Percentiles rank a stretch among this genome's conserved stretches.
Evolutionary conservation across 2,329 filamentous ascomycete species (phyloP).

Genomic region (Penicillium expansum): DNA sequence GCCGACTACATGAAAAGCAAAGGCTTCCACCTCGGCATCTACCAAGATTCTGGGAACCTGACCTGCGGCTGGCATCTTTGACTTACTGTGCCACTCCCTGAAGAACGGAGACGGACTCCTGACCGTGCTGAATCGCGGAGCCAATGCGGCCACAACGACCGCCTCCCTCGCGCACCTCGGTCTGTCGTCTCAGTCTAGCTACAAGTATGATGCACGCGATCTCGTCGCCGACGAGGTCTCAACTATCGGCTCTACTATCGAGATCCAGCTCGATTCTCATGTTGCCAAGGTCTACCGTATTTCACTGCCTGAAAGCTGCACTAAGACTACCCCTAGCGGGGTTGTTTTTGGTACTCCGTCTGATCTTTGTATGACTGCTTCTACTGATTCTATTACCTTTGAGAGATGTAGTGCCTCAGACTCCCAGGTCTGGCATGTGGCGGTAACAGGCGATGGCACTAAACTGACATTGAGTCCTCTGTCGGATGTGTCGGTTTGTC

Average conservation of each 20-base stretch:
- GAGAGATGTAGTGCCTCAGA: slow-evolving; percentile 39
- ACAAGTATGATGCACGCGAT: slow-evolving; percentile 39
- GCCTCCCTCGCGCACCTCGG: slow-evolving; percentile 41
- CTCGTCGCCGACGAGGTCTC: slow-evolving; percentile 43
- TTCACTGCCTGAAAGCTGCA: slow-evolving; percentile 28
- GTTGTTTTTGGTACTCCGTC: slow-evolving; percentile 52
- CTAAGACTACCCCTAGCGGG: slow-evolving; percentile 44
- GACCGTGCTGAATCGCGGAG: slow-evolving; percentile 48
- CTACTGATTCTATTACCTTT: slow-evolving; percentile 31
- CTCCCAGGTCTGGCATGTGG: slow-evolving; percentile 44
- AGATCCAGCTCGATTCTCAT: slow-evolving; percentile 36
- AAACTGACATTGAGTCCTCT: slow-evolving; percentile 41
- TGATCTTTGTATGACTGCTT: slow-evolving; percentile 44
- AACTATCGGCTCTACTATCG: slow-evolving; percentile 24
- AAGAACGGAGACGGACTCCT: slow-evolving; percentile 49
- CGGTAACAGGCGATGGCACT: slow-evolving; percentile 25
- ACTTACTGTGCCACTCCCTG: slow-evolving; percentile 49
- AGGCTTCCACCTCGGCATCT: slow-evolving; percentile 49
- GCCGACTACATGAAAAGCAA: slow-evolving; percentile 37
- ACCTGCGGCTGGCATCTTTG: slow-evolving; percentile 47
- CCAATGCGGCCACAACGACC: slow-evolving; percentile 25
- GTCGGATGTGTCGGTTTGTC: slow-evolving; percentile 33
- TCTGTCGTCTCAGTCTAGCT: slow-evolving; percentile 28
- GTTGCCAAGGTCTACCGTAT: slow-evolving; percentile 47
- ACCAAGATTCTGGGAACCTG: slow-evolving; percentile 45